phyloP scores from a whole-genome alignment of 2,329 filamentous ascomycete genomes.

The Alternaria angustiovoidea region DNA sequence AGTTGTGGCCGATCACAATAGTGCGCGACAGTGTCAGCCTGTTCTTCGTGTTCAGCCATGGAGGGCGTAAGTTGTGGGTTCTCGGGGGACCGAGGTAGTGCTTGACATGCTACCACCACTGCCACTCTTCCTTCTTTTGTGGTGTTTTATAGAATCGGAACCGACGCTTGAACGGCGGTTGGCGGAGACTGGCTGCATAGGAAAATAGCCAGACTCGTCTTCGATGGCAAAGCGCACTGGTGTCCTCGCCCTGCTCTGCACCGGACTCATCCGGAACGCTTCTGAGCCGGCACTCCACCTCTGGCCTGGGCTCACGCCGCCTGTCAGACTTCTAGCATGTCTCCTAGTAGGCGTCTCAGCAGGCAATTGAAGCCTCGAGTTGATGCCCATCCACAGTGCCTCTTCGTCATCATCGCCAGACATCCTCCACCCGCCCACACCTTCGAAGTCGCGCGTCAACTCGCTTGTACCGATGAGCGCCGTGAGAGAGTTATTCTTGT shows the following conservation, averaged over 20 bases:
- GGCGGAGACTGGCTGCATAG: slow-evolving; percentile 23
- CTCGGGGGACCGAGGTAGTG: slow-evolving; percentile 1
- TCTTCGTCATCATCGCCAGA: slow-evolving; percentile 52
- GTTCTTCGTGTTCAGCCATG: not conserved
- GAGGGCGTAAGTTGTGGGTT: not conserved
- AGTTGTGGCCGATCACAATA: not conserved
- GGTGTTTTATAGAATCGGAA: slow-evolving; percentile 32
- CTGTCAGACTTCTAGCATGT: slow-evolving; percentile 46
- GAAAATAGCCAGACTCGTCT: slow-evolving; percentile 39
- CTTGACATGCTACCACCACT: slow-evolving; percentile 37
- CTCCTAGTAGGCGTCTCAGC: slow-evolving; percentile 36
- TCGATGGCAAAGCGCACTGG: slow-evolving; percentile 32
- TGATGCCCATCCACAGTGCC: slow-evolving; percentile 56
- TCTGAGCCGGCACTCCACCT: slow-evolving; percentile 45
- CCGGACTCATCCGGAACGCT: slow-evolving; percentile 48
- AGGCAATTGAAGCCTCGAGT: slow-evolving; percentile 52
- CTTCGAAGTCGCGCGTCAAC: slow-evolving; percentile 53
- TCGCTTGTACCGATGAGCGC: slow-evolving; percentile 45
- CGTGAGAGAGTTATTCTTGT: slow-evolving; percentile 47
- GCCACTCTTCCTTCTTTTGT: slow-evolving; percentile 37
- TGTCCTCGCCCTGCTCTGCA: slow-evolving; percentile 48
- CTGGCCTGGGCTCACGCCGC: slow-evolving; percentile 37
- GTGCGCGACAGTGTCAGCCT: too few relatives aligned
- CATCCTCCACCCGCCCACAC: slow-evolving; percentile 54
- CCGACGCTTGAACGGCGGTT: slow-evolving; percentile 29